A percentile compares a stretch with the other conserved stretches of the same genome.
Conservation (phyloP, 2,329 filamentous ascomycete species). For the Phialophora verrucosa region DNA sequence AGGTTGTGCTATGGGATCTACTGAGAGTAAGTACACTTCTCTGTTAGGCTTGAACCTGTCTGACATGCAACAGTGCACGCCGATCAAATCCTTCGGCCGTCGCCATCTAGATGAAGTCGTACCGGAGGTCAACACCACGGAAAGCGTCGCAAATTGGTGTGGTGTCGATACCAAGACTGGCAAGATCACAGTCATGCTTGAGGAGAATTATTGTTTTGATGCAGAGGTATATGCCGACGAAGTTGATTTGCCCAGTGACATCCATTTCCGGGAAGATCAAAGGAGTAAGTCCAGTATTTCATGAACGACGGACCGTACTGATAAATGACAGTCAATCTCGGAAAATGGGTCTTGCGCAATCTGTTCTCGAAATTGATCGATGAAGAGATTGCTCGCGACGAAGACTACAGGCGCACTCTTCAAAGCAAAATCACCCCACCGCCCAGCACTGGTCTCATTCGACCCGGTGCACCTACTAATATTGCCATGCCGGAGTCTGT, state of each 20-base stretch:
- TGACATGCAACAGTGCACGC: conserved; percentile 68
- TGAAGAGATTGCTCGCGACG: conserved; percentile 85
- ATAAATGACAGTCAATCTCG: conserved; percentile 76
- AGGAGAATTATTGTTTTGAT: conserved; percentile 96
- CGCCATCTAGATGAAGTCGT: conserved; percentile 91
- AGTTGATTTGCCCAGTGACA: conserved; percentile 71
- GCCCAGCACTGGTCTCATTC: conserved; percentile 45
- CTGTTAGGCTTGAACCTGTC: conserved; percentile 7
- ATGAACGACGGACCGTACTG: conserved; percentile 21
- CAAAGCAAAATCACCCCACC: conserved; percentile 63
- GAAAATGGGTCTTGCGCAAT: conserved; percentile 94
- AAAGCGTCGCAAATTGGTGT: conserved; percentile 95
- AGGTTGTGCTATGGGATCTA: conserved; percentile 94
- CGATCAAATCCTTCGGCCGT: conserved; percentile 91
- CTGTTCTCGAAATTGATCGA: conserved; percentile 88
- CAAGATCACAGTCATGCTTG: conserved; percentile 84
- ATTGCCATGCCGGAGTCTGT: conserved; percentile 32
- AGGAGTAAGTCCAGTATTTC: conserved; percentile 67
- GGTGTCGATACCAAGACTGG: conserved; percentile 92
- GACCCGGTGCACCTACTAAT: conserved; percentile 36
- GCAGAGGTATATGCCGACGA: conserved; percentile 97
- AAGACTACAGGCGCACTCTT: conserved; percentile 71
- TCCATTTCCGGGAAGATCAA: conserved; percentile 89
- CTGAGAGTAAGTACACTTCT: conserved; percentile 66
- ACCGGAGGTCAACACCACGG: conserved; percentile 80